Percentiles rank a stretch among this genome's conserved stretches.
Conservation (phyloP, 208 protist genomes). For the Trypanosoma scelopori region DNA sequence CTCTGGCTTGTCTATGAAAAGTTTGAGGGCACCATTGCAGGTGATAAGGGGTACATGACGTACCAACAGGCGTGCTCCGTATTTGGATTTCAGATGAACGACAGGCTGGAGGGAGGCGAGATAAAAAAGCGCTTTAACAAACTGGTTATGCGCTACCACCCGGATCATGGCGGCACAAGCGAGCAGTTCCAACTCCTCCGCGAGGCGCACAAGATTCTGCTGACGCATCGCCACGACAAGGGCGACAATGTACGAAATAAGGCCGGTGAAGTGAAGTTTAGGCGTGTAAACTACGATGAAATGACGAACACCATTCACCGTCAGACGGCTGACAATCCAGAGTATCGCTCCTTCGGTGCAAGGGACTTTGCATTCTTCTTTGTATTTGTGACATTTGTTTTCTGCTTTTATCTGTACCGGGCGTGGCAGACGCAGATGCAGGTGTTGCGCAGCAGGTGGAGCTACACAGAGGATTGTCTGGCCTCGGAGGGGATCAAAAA, state of each 20-base stretch:
- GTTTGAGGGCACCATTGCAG: constrained; percentile 56
- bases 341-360: constrained; percentile 72
- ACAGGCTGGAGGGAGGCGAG: constrained; percentile 66
- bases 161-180: constrained; percentile 77
- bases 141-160: constrained; percentile 75
- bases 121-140: constrained; percentile 82
- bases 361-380: constrained; percentile 74
- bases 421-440: constrained; percentile 65
- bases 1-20: constrained; percentile 28
- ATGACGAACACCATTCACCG: constrained; percentile 82
- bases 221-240: constrained; percentile 81
- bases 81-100: constrained; percentile 85
- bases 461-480: constrained; percentile 73
- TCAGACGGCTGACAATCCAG: constrained; percentile 60
- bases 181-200: constrained; percentile 83
- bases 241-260: constrained; percentile 26
- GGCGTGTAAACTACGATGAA: constrained; percentile 78
- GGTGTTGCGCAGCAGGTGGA: constrained; percentile 67
- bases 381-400: constrained; percentile 38
- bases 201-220: constrained; percentile 82
- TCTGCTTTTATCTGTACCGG: constrained; percentile 66
- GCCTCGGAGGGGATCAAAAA: constrained; percentile 33
- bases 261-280: constrained; percentile 65
- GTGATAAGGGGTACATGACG: constrained; percentile 85
- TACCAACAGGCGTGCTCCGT: constrained; percentile 85